Base-by-base conservation (phyloP, 2,329 filamentous ascomycete species). In the Penicillium sp. region DNA sequence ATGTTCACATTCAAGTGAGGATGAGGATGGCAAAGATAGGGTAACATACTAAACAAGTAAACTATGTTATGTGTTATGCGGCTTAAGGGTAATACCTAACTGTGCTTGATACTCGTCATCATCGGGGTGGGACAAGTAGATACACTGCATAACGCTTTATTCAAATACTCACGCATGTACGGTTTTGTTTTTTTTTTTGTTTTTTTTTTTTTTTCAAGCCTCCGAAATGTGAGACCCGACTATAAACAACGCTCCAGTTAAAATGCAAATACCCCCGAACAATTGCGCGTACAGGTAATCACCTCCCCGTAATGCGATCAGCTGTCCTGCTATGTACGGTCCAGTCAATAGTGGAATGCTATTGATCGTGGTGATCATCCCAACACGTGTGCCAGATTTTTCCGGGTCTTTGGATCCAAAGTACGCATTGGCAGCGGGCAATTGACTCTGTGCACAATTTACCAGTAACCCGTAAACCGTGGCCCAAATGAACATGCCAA, bases 341-440 rank as follows among this genome's bases (percentile, higher is more conserved):
- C 79, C 79, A 3, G 76, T 76, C 38, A 81, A 65, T 18, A 70
- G 73, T 0, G 76, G 76, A 29, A 81, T 61, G 9, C 75, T 76
- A 11, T 79, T 74, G 26, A 80, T 70, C 0, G 71, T 72, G 54
- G 81, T 78, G 0, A 77, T 76, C 75, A 80, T 80, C 0, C 79
- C 79, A 60, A 79, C 76, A 16, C 79, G 67, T 3, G 77, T 75
- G 0, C 79, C 79, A 0, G 74, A 71, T 53, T 79, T 79, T 31
- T 71, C 76, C 62, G 79, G 61, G 58, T 81, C 78, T n/a, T 71
- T 74, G 0, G 78, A 81, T 59, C 46, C 69, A 74, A 1, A 74
- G 71, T 43, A 80, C 59, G 2, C 53, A 40, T 39, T 45, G 26
- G 74, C 71, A 1, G 76, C 74, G 0, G 76, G 77, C 54, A 79